Evolutionary conservation across 805 yeast genomes (phyloP), one percentile per base, ranked within the genome.

Genomic region (Blastobotrys attinorum): DNA sequence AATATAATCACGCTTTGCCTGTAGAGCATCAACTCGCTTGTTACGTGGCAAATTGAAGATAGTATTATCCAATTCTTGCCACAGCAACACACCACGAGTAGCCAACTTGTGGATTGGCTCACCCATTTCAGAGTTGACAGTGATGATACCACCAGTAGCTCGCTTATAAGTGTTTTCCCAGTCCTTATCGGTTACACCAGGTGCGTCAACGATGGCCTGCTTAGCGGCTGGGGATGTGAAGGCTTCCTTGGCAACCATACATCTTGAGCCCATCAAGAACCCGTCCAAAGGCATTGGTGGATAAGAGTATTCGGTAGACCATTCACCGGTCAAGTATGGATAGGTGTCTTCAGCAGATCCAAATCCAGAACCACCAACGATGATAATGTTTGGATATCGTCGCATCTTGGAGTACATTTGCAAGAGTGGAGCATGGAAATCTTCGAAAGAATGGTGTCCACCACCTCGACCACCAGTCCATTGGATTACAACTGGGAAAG

Each of bases 401-500:
- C 99, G 84, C 59, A 92, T 83, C 72, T 83, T 83, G 54, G 95
- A 72, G 69, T 92, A 92, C 90, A 92, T 92, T 67, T 87, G 96
- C 61, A 92, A 71, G 54, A 92, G 77, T 55, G 98, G 97, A 62
- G 89, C 90, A 67, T 92, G 98, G 92, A 90, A 88, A 71, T 92
- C 99, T 75, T 92, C 99, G 61, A 80, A 92, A 40, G 97, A 90
- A 68, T 92, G 99, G 66, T 92, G 99, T 62, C 99, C 99, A 77
- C 99, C 99, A 72, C 97, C 99, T 77, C 99, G 89, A 67, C 99
- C 99, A 76, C 97, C 98, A 47, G 99, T 92, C 99, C 99, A 92
- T 73, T 92, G 98, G 57, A 92, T 71, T 44, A 92, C 90, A 60
- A 92, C 87, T 52, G 98, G 99, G 89, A 92, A 92, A 51, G 65